These are phyloP conservation scores for Flaveria ramosissima DNA, from an alignment of 129 eudicot genomes.

Conservation along the genomic window DNA sequence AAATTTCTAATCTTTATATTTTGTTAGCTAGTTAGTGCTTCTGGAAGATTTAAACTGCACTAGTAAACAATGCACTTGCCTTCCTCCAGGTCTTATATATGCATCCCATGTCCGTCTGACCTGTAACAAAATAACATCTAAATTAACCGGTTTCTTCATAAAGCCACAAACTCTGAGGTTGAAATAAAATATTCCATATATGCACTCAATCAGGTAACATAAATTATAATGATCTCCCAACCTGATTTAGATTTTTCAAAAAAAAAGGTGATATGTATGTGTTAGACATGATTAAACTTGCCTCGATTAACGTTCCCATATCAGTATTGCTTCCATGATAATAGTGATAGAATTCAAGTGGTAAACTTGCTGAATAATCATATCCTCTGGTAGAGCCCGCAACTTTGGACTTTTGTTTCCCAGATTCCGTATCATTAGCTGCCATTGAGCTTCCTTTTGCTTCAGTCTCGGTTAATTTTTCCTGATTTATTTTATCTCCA, in stretches of 20 bases:
- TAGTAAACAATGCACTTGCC: conserved; percentile 46
- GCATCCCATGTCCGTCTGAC: conserved; percentile 97
- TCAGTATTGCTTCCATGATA: conserved; percentile 94
- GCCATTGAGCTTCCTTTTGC: conserved; percentile 25
- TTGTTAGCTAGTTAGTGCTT: background rate
- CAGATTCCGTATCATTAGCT: conserved; percentile 36
- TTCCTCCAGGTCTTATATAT: conserved; percentile 88
- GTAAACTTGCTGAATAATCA: conserved; percentile 76
- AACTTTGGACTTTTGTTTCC: conserved; percentile 35
- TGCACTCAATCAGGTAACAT: background rate
- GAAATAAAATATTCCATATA: background rate
- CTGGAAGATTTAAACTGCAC: background rate
- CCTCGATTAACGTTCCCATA: conserved; percentile 96
- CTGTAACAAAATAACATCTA: conserved; percentile 42
- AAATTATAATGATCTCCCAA: conserved; percentile 12
- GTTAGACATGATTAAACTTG: conserved; percentile 18
- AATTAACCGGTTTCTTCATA: background rate
- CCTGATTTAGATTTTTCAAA: background rate
- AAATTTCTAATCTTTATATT: background rate
- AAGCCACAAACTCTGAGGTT: background rate
- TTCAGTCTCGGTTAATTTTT: conserved; percentile 35
- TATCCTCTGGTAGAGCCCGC: conserved; percentile 42
- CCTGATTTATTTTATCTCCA: conserved; percentile 33
- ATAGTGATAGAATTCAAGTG: conserved; percentile 92
- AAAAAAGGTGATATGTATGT: background rate